Conservation (phyloP, 176 grass and related monocot genomes). For the Themeda triandra region DNA sequence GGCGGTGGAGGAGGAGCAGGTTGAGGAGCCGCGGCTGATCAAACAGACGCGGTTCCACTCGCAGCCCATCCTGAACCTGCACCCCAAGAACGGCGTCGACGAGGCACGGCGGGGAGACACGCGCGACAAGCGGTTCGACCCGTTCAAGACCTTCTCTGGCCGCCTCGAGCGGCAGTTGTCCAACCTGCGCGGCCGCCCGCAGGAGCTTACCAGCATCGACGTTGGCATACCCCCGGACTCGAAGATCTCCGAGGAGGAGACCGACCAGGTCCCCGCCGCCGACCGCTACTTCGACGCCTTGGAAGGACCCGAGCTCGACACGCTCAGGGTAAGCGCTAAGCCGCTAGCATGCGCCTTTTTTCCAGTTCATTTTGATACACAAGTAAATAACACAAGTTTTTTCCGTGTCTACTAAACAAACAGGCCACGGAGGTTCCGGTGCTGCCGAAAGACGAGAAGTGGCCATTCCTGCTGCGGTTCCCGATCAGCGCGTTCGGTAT, state of each 20-base stretch:
- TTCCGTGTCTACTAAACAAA: too few relatives aligned
- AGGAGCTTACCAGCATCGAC: neutral
- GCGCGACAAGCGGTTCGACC: conserved; percentile 68
- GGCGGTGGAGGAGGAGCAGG: neutral
- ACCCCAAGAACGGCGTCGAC: neutral
- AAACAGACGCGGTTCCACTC: conserved; percentile 62
- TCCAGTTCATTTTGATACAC: too few relatives aligned
- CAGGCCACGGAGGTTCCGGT: conserved; percentile 68
- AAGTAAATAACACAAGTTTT: too few relatives aligned
- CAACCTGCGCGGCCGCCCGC: conserved; percentile 67
- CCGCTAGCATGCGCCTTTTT: too few relatives aligned
- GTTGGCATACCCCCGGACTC: neutral
- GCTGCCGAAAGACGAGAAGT: conserved; percentile 78
- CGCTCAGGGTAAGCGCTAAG: conserved; percentile 46
- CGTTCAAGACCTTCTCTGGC: conserved; percentile 94
- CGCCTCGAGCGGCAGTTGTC: conserved; percentile 82
- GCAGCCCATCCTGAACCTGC: conserved; percentile 56
- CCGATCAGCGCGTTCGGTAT: conserved; percentile 87
- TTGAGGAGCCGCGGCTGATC: conserved; percentile 25
- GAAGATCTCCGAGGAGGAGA: conserved; percentile 45
- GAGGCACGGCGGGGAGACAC: conserved; percentile 3
- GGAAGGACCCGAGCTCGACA: conserved; percentile 94
- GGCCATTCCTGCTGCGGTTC: conserved; percentile 94
- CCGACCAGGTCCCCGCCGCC: conserved; percentile 56
- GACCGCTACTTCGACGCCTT: conserved; percentile 90